Conservation (phyloP, 2,329 filamentous ascomycete species). For the Ascochyta koolunga region DNA sequence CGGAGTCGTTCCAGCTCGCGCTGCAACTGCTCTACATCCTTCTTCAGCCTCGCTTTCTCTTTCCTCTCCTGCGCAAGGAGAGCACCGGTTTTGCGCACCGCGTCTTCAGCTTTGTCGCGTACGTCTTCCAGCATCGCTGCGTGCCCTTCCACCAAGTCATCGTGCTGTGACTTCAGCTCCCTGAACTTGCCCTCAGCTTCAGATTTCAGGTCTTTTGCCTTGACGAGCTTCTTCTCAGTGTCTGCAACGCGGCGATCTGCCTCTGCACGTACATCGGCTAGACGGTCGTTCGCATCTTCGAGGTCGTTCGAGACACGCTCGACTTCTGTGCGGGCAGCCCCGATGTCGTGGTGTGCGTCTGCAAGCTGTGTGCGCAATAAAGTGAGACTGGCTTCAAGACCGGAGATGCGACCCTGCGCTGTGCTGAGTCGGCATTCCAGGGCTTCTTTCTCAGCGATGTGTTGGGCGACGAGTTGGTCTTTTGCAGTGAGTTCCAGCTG, state of each 20-base stretch:
- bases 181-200: constrained; percentile 34
- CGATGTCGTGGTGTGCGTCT: constrained; percentile 37
- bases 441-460: constrained; percentile 32
- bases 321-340: constrained; percentile 30
- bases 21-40: constrained; percentile 33
- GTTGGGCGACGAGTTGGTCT: constrained; percentile 31
- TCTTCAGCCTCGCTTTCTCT: constrained; percentile 37
- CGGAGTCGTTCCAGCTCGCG: constrained; percentile 31
- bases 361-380: constrained; percentile 43
- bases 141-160: constrained; percentile 36
- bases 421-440: constrained; percentile 34
- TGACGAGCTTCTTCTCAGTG: constrained; percentile 38
- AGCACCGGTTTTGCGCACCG: constrained; percentile 39
- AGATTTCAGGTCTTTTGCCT: constrained; percentile 33
- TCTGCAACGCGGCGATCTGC: constrained; percentile 37
- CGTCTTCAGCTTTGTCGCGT: constrained; percentile 45
- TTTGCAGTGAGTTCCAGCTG: constrained; percentile 34
- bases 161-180: constrained; percentile 34
- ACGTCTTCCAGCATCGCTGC: constrained; percentile 36
- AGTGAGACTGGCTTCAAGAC: constrained; percentile 33
- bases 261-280: constrained; percentile 34
- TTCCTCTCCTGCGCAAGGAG: constrained; percentile 42
- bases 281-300: constrained; percentile 32
- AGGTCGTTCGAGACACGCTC: constrained; percentile 37
- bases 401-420: constrained; percentile 38